Evolutionary conservation across 768 basidiomycete genomes (phyloP).

Genomic region (Phaffia tasmanica): DNA sequence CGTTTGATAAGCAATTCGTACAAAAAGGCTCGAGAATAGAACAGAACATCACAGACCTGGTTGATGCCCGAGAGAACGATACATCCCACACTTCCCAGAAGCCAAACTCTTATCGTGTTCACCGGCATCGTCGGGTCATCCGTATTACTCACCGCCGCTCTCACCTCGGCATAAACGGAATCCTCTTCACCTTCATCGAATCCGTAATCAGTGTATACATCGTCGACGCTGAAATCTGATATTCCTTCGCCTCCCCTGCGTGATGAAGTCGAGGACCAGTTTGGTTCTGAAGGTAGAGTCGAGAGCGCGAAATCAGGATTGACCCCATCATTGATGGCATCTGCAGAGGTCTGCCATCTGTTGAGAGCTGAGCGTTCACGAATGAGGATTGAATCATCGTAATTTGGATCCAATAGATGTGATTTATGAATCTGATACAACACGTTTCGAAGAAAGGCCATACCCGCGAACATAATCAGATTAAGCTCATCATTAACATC

Average conservation of each 20-base stretch:
- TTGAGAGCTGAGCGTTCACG: constrained; percentile 15
- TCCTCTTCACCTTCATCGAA: constrained; percentile 26
- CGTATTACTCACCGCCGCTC: constrained; percentile 24
- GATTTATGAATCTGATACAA: constrained; percentile 12
- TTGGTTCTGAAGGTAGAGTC: background rate
- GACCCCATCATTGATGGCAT: background rate
- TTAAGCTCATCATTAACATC: background rate
- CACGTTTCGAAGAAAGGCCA: background rate
- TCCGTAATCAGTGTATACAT: constrained; percentile 22
- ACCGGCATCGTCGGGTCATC: constrained; percentile 22
- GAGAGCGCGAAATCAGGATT: background rate
- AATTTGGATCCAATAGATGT: constrained; percentile 25
- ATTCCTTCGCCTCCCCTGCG: background rate
- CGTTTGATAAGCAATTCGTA: background rate
- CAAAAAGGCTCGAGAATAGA: background rate
- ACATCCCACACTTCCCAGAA: constrained; percentile 3
- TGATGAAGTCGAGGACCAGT: constrained; percentile 7
- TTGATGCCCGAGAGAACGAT: constrained; percentile 18
- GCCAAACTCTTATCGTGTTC: constrained; percentile 25
- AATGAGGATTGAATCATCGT: constrained; percentile 11
- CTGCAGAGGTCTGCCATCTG: constrained; percentile 1
- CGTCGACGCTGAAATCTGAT: background rate
- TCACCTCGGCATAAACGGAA: constrained; percentile 23
- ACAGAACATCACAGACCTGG: constrained; percentile 5
- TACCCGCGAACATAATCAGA: background rate